phyloP scores from a whole-genome alignment of 805 yeast species.

The Candida ortonii region DNA sequence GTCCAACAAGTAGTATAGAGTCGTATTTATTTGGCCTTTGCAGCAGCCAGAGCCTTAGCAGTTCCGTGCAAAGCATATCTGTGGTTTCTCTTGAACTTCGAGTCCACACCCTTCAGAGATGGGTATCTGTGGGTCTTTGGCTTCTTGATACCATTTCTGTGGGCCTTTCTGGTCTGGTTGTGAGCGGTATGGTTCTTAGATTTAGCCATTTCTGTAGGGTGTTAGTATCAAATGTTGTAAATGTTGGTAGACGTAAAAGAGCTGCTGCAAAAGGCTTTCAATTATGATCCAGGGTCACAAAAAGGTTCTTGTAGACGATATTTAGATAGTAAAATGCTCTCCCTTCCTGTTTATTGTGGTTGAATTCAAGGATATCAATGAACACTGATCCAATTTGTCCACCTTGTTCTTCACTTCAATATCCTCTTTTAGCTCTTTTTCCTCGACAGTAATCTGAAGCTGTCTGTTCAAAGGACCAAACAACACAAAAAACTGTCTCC shows the following conservation, averaged over 20 bases:
- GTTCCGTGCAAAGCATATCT: constrained; percentile 98
- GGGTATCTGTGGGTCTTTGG: constrained; percentile 98
- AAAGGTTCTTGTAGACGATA: too few species aligned
- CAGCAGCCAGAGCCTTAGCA: constrained; percentile 87
- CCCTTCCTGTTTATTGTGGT: too few species aligned
- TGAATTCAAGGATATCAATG: too few species aligned
- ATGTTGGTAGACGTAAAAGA: constrained; percentile 4
- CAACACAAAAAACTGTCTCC: too few species aligned
- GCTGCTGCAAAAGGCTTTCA: neutral
- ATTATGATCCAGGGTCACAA: too few species aligned
- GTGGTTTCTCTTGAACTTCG: constrained; percentile 99
- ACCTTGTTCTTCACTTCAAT: too few species aligned
- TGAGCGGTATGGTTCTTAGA: constrained; percentile 99
- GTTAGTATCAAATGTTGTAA: too few species aligned
- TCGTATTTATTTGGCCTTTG: constrained; percentile 32
- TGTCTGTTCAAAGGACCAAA: too few species aligned
- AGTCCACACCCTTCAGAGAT: constrained; percentile 97
- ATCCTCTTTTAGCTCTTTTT: too few species aligned
- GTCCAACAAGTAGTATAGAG: constrained; percentile 2
- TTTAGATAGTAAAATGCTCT: too few species aligned
- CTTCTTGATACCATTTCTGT: constrained; percentile 99
- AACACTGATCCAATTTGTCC: too few species aligned
- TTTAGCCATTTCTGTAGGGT: constrained; percentile 97
- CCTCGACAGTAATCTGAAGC: too few species aligned
- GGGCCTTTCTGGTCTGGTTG: constrained; percentile 99